These are phyloP conservation scores for Apiospora saccharicola DNA, from an alignment of 2,329 filamentous ascomycete species.

Conservation along the genomic window DNA sequence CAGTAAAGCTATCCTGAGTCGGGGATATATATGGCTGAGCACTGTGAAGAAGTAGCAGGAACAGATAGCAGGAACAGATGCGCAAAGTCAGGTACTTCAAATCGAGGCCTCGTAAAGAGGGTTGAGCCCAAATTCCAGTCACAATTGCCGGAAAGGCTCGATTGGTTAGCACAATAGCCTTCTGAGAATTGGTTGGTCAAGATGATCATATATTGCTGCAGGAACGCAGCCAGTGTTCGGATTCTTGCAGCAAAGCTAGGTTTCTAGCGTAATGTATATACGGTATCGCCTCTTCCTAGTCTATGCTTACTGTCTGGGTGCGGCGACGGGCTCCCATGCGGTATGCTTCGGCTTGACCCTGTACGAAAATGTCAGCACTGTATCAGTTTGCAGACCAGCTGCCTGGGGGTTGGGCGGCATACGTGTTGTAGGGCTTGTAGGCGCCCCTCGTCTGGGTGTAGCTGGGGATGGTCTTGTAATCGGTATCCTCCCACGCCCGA, in stretches of 20 bases:
- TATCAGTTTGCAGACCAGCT: constrained; percentile 26
- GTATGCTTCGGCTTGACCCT: constrained; percentile 61
- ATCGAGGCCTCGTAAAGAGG: not conserved
- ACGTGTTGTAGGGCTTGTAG: constrained; percentile 97
- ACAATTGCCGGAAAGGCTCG: not conserved
- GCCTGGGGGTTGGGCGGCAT: constrained; percentile 51
- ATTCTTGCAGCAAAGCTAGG: constrained; percentile 11
- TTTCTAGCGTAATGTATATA: constrained; percentile 23
- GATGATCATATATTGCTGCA: not conserved
- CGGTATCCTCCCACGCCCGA: constrained; percentile 77
- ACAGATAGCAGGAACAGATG: not conserved
- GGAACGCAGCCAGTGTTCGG: not conserved
- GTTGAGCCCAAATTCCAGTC: not conserved
- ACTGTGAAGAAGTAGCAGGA: not conserved
- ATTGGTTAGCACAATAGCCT: not conserved
- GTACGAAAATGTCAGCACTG: constrained; percentile 23
- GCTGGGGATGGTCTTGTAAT: constrained; percentile 74
- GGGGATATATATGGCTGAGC: not conserved
- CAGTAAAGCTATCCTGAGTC: not conserved
- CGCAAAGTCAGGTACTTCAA: not conserved
- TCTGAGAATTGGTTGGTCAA: not conserved
- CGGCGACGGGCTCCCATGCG: constrained; percentile 56
- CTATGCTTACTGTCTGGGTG: constrained; percentile 26
- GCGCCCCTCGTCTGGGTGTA: constrained; percentile 78
- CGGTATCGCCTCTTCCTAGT: constrained; percentile 10